Base-by-base conservation (phyloP, 306 rosid genomes). In the Abrus precatorius region DNA sequence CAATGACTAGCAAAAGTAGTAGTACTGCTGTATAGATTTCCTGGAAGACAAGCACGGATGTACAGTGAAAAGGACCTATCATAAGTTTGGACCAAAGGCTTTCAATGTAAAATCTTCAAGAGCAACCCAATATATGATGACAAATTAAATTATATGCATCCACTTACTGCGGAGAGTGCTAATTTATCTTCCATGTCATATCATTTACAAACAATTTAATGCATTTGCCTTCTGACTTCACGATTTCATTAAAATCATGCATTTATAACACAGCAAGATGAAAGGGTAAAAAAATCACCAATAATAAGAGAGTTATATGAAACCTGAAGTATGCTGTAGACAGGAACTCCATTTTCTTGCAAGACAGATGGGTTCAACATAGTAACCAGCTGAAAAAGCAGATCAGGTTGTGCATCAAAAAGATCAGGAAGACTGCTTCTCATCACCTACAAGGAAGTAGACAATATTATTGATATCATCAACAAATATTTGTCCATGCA, bases 281-380 rank as follows among this genome's bases (percentile, higher is more conserved):
- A 48, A 13, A 43, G 65, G 65, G 33, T 7, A 56, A 48, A 75
- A 50, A 49, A 69, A 14, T 47, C 36, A 62, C 28, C 34, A 80
- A 72, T 36, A 67, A 59, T 49, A n/a, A 69, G 64, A 49, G 10
- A 73, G 73, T 41, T 34, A 83, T 70, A 82, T 33, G 83, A 82
- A 77, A 95, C 98, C 97, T 95, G 99, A 76, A 89, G 83, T 69
- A 91, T 49, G 73, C 93, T 95, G 84, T 91, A 95, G 62, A 95
- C 99, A 30, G 97, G 90, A 73, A 95, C 97, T 54, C 92, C 95
- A 84, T 91, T 90, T 77, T 89, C 92, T 90, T 88, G 97, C 89
- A 95, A 88, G 84, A 95, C 99, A 33, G 99, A 91, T 14, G 99
- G 99, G 83, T 93, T 95, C 82, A 95, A 88, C 99, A 95, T 95